Evolutionary conservation across 2,329 filamentous ascomycete species (phyloP), one percentile per base, ranked within the genome.

Genomic region (Xylariales sp.): DNA sequence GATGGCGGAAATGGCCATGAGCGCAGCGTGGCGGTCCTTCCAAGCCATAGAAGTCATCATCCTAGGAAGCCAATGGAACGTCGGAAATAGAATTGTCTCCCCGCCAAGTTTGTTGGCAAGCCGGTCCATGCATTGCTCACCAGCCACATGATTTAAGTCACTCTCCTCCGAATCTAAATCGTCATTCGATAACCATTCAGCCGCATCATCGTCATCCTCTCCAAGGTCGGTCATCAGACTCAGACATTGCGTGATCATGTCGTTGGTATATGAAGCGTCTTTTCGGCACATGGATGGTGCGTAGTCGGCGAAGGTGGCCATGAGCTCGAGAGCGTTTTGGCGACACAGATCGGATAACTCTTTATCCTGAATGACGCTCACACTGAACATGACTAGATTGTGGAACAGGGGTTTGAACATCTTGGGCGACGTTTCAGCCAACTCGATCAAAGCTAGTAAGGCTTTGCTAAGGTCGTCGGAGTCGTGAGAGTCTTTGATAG

Each of bases 1-100:
- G 71, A 99, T 99, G 72, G 96, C 96, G 2, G 95, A 98, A 69
- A 99, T 97, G 30, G 96, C 96, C 96, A 99, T 99, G 60, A 99
- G 87, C 54, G 96, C 96, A 39, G 96, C 96, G 80, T 99, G 96
- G 69, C 95, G 90, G 80, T 99, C 96, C 76, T 93, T 90, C 96
- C 96, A 99, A 36, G 93, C 89, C 74, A 93, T 91, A 1, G 96
- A 98, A 62, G 91, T 93, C 90, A 98, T 97, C 96, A 99, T 99
- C 71, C 94, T 89, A 9, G 96, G 96, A 46, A 99, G 89, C 96
- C 96, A 99, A 79, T 92, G 91, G 82, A 98, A 99, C 0, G 95
- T 98, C 0, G 94, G 94, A 36, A 93, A 93, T 23, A 99, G 85
- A 65, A 99, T 92, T n/a, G 92, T 90, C 75, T 93, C 87, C n/a